Evolutionary conservation across 1,284 basidiomycete genomes (phyloP), one percentile per base, ranked within the genome.

Genomic region (Sporisorium reilianum): DNA sequence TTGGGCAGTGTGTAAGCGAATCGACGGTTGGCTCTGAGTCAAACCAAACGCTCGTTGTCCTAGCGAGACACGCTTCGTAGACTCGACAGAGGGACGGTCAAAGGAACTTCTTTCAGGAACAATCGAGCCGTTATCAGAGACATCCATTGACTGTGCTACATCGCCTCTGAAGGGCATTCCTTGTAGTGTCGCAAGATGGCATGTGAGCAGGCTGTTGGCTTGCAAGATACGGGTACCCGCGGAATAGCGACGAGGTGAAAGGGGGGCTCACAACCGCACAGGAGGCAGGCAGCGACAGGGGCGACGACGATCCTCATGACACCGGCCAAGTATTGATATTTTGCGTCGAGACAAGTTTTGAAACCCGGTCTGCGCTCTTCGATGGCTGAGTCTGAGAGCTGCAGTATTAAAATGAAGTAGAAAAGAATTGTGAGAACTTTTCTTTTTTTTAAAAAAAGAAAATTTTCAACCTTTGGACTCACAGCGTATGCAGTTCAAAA

Each of bases 51-150:
- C 36, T 38, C 16, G 26, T 28, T n/a, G n/a, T n/a, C 25, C 16
- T 46, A 2, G 26, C 26, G 26, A 46, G 25, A 46, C 36, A 38
- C 6, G 45, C 9, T 28, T 26, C 10, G n/a, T n/a, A 11, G 26
- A 28, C 26, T 28, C 25, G 28, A 46, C 26, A 28, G 25, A 18
- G 45, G 12, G 26, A 4, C 9, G 18, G 45, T n/a, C 20, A 45
- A 46, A 28, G 26, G n/a, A 46, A 46, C 26, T 46, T 46, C 45
- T 46, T 18, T 46, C 45, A 46, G 45, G 45, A 46, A 46, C 45
- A 11, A 18, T 28, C 16, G 5, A 28, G 44, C 20, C 22, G 45
- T 28, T 46, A 28, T n/a, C 26, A 28, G 25, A 46, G 45, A 46
- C 45, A 46, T 46, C n/a, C 45, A 46, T 28, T 46, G 45, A 28